These are phyloP conservation scores for Magnaporthales sp. DNA, from an alignment of 2,329 filamentous ascomycete genomes.

Conservation along the genomic window DNA sequence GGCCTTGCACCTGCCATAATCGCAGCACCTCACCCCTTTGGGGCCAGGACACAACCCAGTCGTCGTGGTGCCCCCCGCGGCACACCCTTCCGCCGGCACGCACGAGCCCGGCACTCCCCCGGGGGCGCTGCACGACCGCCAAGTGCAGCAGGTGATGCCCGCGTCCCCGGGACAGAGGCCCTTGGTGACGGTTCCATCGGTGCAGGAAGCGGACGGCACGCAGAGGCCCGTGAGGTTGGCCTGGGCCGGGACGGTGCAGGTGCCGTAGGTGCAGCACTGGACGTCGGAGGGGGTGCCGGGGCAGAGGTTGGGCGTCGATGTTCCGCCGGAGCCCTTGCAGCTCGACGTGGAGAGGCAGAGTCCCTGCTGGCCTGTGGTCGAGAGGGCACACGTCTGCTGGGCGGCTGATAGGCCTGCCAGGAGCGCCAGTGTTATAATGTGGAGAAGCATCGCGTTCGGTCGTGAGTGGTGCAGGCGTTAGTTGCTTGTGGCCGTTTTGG, in stretches of 20 bases:
- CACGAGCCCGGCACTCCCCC: neutral
- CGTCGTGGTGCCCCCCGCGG: neutral
- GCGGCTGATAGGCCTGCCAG: neutral
- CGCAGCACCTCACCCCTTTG: neutral
- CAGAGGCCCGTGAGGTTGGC: neutral
- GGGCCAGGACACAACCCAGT: neutral
- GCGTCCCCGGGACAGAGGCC: neutral
- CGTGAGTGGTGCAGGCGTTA: no score
- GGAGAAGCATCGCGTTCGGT: neutral
- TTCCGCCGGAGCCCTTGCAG: neutral
- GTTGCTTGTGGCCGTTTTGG: neutral
- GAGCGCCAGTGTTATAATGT: neutral
- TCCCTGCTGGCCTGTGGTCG: neutral
- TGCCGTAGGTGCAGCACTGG: constrained; percentile 2
- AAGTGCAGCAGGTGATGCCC: neutral
- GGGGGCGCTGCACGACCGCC: neutral
- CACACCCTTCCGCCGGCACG: neutral
- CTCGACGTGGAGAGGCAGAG: neutral
- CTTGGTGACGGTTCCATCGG: neutral
- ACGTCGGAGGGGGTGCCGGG: neutral
- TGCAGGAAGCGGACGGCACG: neutral
- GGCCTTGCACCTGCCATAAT: neutral
- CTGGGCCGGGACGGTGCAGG: neutral
- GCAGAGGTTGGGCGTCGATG: neutral
- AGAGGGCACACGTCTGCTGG: neutral